Percentiles rank a stretch among this genome's conserved stretches.
These are phyloP conservation scores for Pseudogymnoascus sp. DNA, from an alignment of 2,329 filamentous ascomycete species.

Conservation along the genomic window DNA sequence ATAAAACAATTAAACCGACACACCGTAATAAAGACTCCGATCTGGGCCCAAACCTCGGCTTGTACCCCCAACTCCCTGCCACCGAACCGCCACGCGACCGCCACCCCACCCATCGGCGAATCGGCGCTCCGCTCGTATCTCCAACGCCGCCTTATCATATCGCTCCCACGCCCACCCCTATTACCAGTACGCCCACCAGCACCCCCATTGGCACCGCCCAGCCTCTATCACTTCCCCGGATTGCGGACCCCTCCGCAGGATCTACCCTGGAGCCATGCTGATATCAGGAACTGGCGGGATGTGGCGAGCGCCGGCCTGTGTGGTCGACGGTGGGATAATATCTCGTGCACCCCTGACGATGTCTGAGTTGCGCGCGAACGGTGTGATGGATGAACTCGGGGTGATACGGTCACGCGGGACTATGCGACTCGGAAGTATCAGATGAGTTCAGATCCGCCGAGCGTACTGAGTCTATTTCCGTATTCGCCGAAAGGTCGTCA, in stretches of 20 bases:
- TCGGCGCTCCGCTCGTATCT: constrained; percentile 5
- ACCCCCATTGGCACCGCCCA: neutral
- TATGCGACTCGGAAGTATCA: neutral
- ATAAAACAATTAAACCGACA: neutral
- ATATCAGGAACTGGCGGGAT: neutral
- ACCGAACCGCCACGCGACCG: constrained; percentile 1
- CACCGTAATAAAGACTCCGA: neutral
- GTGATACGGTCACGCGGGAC: neutral
- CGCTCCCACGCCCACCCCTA: neutral
- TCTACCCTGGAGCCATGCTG: neutral
- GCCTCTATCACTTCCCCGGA: neutral
- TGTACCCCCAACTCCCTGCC: neutral
- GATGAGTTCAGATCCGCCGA: neutral
- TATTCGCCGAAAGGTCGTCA: neutral
- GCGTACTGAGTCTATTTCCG: neutral
- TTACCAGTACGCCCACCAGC: neutral
- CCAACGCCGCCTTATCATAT: neutral
- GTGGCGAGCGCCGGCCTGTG: neutral
- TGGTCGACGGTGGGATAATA: neutral
- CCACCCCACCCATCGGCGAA: neutral
- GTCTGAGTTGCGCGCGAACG: neutral
- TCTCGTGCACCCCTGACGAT: neutral
- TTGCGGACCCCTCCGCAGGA: neutral
- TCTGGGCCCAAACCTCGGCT: neutral
- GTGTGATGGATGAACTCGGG: neutral